phyloP scores from a whole-genome alignment of 192 early-diverging fungal species.

The Rhizophagus clarus region DNA sequence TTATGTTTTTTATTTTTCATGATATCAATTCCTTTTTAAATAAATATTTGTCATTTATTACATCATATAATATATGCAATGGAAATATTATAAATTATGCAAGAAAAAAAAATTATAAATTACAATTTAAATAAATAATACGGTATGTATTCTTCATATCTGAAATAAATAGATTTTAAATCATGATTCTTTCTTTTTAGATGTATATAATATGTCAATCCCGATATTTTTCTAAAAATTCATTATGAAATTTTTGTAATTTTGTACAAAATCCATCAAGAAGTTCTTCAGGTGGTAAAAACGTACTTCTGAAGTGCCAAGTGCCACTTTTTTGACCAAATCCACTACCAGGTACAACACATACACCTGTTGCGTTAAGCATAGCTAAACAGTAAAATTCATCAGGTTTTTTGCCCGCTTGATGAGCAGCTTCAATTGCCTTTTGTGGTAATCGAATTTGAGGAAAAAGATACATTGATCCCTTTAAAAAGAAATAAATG shows the following conservation, averaged over 20 bases:
- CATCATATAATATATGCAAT: too few relatives aligned
- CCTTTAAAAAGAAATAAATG: conserved; percentile 42
- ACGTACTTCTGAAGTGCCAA: conserved; percentile 96
- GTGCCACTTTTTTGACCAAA: conserved; percentile 90
- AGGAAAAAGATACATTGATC: conserved; percentile 98
- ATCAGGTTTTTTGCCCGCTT: conserved; percentile 78
- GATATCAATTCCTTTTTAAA: too few relatives aligned
- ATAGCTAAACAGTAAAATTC: conserved; percentile 89
- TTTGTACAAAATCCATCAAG: conserved; percentile 87
- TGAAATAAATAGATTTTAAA: too few relatives aligned
- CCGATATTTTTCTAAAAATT: conserved; percentile 78
- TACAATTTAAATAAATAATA: too few relatives aligned
- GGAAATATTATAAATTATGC: too few relatives aligned
- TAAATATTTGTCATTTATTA: too few relatives aligned
- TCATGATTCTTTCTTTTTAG: too few relatives aligned
- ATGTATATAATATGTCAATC: background rate
- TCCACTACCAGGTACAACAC: conserved; percentile 92
- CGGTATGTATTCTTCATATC: too few relatives aligned
- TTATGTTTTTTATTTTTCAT: too few relatives aligned
- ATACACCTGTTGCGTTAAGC: conserved; percentile 94
- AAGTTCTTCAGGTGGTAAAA: conserved; percentile 90
- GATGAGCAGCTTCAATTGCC: conserved; percentile 77
- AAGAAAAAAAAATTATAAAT: too few relatives aligned
- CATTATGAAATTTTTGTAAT: conserved; percentile 77
- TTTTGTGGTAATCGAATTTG: conserved; percentile 70